Evolutionary conservation across 139 green algal species (phyloP).

Genomic region (Mesotaenium endlicherianum): DNA sequence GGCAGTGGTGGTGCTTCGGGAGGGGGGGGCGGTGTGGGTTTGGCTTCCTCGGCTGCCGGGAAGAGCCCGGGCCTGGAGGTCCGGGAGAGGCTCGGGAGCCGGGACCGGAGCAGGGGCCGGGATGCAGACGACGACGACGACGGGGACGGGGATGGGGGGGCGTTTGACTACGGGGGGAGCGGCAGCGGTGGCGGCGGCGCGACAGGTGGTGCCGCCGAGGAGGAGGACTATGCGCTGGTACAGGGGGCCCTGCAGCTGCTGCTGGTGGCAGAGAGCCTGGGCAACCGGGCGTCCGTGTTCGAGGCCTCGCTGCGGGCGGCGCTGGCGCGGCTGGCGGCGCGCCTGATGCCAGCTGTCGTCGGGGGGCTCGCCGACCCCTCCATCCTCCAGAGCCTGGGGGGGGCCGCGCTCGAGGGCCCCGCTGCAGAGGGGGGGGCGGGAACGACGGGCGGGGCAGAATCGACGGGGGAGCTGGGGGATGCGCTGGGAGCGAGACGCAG

Average conservation of each 20-base stretch:
- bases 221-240: conserved; percentile 48
- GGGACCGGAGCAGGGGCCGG: not conserved
- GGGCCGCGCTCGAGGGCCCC: no score
- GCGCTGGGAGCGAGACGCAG: not conserved
- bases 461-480: not conserved
- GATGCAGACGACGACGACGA: not conserved
- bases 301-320: conserved; percentile 47
- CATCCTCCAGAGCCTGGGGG: not conserved
- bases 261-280: conserved; percentile 50
- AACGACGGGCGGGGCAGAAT: not conserved
- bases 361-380: no score
- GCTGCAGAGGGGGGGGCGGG: not conserved
- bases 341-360: not conserved
- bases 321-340: not conserved
- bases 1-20: not conserved
- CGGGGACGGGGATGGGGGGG: no score
- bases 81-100: no score
- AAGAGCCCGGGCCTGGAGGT: not conserved
- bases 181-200: not conserved
- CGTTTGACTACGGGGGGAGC: no score
- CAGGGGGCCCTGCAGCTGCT: conserved; percentile 62
- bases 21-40: not conserved
- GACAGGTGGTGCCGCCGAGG: not conserved
- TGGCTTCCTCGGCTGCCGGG: not conserved
- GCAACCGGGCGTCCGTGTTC: conserved; percentile 35